Conservation (phyloP, 2,329 filamentous ascomycete genomes). For the Calonectria montana region DNA sequence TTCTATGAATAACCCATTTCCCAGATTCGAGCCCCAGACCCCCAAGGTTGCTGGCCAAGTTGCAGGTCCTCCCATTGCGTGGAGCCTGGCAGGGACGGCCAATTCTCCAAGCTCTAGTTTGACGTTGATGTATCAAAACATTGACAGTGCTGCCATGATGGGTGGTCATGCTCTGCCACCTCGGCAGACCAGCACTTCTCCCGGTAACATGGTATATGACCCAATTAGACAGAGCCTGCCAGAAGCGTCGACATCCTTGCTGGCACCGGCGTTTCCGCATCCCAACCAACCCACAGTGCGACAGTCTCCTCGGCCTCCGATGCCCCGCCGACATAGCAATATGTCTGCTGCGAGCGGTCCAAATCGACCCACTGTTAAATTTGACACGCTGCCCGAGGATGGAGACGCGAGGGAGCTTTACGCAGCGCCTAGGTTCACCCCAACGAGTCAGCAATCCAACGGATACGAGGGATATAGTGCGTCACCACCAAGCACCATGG, state of each 20-base stretch:
- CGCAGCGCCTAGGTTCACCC: slow-evolving; percentile 50
- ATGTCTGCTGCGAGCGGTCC: slow-evolving; percentile 32
- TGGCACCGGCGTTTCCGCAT: slow-evolving; percentile 62
- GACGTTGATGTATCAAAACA: slow-evolving; percentile 80
- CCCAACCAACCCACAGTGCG: slow-evolving; percentile 60
- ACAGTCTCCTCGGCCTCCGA: slow-evolving; percentile 52
- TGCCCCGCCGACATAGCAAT: slow-evolving; percentile 40
- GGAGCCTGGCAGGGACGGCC: slow-evolving; percentile 88
- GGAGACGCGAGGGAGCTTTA: slow-evolving; percentile 50
- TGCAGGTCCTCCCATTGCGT: slow-evolving; percentile 71
- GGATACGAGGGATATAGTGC: slow-evolving; percentile 56
- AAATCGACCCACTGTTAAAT: slow-evolving; percentile 41
- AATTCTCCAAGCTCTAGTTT: slow-evolving; percentile 88
- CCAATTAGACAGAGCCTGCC: slow-evolving; percentile 68
- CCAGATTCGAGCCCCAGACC: slow-evolving; percentile 56
- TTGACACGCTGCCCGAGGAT: slow-evolving; percentile 43
- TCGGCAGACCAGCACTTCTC: slow-evolving; percentile 58
- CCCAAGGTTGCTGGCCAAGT: slow-evolving; percentile 59
- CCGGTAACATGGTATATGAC: slow-evolving; percentile 71
- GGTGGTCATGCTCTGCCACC: slow-evolving; percentile 22
- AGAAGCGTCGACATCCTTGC: slow-evolving; percentile 58
- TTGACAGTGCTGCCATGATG: slow-evolving; percentile 21
- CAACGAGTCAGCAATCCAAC: slow-evolving; percentile 55
- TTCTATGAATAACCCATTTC: slow-evolving; percentile 53
- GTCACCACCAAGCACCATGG: slow-evolving; percentile 56